phyloP scores from a whole-genome alignment of 495 filamentous ascomycete species.

The Penicillium cinerascens region DNA sequence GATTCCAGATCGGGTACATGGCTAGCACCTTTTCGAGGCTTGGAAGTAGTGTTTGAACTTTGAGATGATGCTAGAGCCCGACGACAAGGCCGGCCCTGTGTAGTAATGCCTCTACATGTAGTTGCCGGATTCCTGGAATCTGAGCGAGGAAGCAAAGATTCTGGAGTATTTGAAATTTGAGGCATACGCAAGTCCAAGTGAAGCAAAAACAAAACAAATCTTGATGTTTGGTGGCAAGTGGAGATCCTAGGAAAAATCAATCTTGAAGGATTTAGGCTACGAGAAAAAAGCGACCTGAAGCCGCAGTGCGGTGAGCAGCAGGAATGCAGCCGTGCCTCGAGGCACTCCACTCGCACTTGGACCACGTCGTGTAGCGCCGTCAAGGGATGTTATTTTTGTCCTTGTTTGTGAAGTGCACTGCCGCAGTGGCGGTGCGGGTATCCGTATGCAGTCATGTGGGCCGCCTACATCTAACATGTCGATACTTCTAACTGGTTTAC shows the following conservation, averaged over 20 bases:
- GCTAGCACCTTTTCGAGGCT: constrained; percentile 33
- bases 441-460: neutral
- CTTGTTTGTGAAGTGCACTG: constrained; percentile 18
- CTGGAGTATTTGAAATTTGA: constrained; percentile 78
- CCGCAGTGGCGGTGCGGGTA: constrained; percentile 24
- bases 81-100: constrained; percentile 73
- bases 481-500: too few relatives aligned
- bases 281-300: neutral
- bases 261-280: neutral
- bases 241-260: neutral
- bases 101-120: constrained; percentile 85
- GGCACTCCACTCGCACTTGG: constrained; percentile 14
- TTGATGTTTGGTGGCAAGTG: neutral
- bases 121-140: constrained; percentile 80
- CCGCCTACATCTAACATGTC: too few relatives aligned
- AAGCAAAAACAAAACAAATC: neutral
- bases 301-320: constrained; percentile 18
- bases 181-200: constrained; percentile 51
- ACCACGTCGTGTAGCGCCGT: constrained; percentile 2
- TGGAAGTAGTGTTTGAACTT: constrained; percentile 31
- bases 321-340: constrained; percentile 7
- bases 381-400: constrained; percentile 18
- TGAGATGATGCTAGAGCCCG: constrained; percentile 52
- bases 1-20: constrained; percentile 43
- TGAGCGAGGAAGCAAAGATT: constrained; percentile 68